Conservation (phyloP, 2,329 filamentous ascomycete species). For the Graphiopsis chlorocephala region DNA sequence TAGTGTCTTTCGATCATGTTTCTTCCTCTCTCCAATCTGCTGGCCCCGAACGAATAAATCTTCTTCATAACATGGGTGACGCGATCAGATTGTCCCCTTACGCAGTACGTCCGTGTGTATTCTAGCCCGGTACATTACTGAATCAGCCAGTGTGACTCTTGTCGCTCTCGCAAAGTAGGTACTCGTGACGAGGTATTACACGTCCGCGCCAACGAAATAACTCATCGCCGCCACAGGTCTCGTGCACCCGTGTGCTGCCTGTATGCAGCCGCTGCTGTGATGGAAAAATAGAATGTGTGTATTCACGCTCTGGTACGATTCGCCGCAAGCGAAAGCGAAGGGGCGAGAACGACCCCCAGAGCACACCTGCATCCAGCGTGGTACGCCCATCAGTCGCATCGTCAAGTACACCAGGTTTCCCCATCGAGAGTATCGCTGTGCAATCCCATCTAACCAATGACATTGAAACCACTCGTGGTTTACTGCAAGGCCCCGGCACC, state of each 20-base stretch:
- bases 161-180: constrained; percentile 22
- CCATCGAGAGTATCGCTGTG: background rate
- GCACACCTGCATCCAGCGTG: background rate
- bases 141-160: constrained; percentile 21
- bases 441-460: constrained; percentile 18
- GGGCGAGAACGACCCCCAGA: background rate
- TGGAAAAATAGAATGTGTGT: constrained; percentile 15
- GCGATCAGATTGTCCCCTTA: background rate
- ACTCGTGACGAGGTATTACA: background rate
- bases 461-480: constrained; percentile 20
- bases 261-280: constrained; percentile 19
- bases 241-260: constrained; percentile 19
- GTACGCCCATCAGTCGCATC: background rate
- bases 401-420: background rate
- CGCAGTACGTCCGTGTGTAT: background rate
- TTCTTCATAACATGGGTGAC: background rate
- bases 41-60: background rate
- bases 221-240: constrained; percentile 9
- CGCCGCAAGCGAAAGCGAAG: constrained; percentile 21
- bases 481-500: background rate
- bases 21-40: background rate
- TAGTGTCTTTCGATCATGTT: background rate
- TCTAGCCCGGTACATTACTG: background rate
- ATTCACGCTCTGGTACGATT: constrained; percentile 24
- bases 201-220: background rate